These are phyloP conservation scores for Lachancea fermentati DNA, from an alignment of 805 yeast genomes.

Conservation along the genomic window DNA sequence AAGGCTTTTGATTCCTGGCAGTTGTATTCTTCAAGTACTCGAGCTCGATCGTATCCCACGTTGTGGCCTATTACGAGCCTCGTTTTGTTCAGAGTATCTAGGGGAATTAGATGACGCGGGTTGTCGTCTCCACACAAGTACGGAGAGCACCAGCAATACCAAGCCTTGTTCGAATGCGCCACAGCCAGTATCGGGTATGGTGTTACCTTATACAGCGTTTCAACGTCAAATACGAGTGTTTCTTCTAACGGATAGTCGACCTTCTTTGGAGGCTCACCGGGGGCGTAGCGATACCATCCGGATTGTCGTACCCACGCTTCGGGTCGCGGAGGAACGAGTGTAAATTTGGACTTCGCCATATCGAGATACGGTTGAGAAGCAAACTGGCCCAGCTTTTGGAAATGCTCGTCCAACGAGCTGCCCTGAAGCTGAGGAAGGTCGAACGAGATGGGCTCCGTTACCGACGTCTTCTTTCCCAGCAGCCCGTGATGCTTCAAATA, in stretches of 20 bases:
- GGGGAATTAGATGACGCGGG: constrained; percentile 67
- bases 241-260: constrained; percentile 71
- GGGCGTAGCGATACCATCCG: constrained; percentile 80
- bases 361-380: constrained; percentile 56
- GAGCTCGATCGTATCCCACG: constrained; percentile 84
- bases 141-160: constrained; percentile 97
- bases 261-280: constrained; percentile 43
- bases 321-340: constrained; percentile 38
- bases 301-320: constrained; percentile 48
- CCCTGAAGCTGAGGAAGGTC: constrained; percentile 74
- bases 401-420: constrained; percentile 73
- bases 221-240: constrained; percentile 82
- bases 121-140: constrained; percentile 42
- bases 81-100: constrained; percentile 45
- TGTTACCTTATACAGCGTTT: constrained; percentile 70
- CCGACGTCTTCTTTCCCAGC: constrained; percentile 67
- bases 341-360: constrained; percentile 42
- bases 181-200: constrained; percentile 75
- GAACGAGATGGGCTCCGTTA: constrained; percentile 52
- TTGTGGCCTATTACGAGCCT: constrained; percentile 84
- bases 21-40: constrained; percentile 78
- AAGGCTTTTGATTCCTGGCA: constrained; percentile 63
- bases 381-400: constrained; percentile 57
- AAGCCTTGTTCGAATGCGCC: constrained; percentile 68
- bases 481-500: constrained; percentile 59